Percentiles rank a stretch among this genome's conserved stretches.
These are phyloP conservation scores for Seiridium cupressi DNA, from an alignment of 2,329 filamentous ascomycete species.

Conservation along the genomic window DNA sequence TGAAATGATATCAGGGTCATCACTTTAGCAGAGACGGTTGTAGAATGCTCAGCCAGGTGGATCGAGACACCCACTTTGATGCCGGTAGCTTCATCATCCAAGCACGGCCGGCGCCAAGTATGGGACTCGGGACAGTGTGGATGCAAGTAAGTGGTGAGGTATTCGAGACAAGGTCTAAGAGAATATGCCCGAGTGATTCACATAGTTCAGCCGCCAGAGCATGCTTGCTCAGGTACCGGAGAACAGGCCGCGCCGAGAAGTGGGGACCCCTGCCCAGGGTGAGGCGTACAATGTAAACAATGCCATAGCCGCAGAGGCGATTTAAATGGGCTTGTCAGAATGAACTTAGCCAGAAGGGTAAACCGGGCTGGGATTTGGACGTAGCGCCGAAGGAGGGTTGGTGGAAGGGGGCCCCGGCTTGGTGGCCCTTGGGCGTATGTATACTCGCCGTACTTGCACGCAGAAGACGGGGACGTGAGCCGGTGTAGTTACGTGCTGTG, in stretches of 20 bases:
- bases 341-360: neutral
- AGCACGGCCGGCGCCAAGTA: slow-evolving; percentile 18
- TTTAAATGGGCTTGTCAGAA: neutral
- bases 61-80: slow-evolving; percentile 9
- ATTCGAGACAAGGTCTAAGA: slow-evolving; percentile 22
- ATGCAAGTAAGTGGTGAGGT: slow-evolving; percentile 20
- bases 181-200: slow-evolving; percentile 20
- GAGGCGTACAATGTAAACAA: neutral
- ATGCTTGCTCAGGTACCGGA: slow-evolving; percentile 15
- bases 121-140: slow-evolving; percentile 17
- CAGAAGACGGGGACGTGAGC: no score
- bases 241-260: neutral
- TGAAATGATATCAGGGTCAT: slow-evolving; percentile 16
- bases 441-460: no score
- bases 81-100: slow-evolving; percentile 16
- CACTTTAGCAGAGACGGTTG: slow-evolving; percentile 9
- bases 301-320: neutral
- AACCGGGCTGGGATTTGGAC: neutral
- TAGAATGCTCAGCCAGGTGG: slow-evolving; percentile 15
- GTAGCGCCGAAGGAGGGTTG: neutral
- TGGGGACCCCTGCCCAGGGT: neutral
- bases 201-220: slow-evolving; percentile 23
- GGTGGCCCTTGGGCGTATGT: neutral
- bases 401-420: neutral
- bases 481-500: no score